Conservation (phyloP, 768 basidiomycete species). For the Lepiota brunneoincarnata region DNA sequence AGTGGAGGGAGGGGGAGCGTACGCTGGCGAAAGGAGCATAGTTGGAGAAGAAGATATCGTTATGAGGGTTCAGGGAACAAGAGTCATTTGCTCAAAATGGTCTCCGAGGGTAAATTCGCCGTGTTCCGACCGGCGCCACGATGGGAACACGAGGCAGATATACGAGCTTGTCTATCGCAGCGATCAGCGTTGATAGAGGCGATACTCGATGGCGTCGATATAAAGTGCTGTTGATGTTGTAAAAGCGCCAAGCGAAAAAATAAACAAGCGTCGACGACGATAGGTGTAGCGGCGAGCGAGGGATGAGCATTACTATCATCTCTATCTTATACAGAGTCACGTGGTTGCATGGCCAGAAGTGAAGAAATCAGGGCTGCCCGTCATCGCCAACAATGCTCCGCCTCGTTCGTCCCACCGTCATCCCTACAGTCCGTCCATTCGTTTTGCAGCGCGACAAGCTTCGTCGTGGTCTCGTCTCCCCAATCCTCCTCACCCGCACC, state of each 20-base stretch:
- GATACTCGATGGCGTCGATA: no score
- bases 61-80: conserved; percentile 22
- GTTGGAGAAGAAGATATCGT: conserved; percentile 22
- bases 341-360: neutral
- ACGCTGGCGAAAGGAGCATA: conserved; percentile 87
- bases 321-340: conserved; percentile 21
- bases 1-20: conserved; percentile 30
- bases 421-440: conserved; percentile 11
- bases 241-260: neutral
- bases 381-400: conserved; percentile 20
- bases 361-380: neutral
- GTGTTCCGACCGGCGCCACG: conserved; percentile 29
- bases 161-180: conserved; percentile 13
- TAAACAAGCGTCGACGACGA: neutral
- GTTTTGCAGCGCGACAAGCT: conserved; percentile 9
- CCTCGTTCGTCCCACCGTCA: conserved; percentile 19
- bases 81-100: conserved; percentile 28
- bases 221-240: neutral
- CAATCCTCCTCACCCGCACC: conserved; percentile 52
- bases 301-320: neutral
- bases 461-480: conserved; percentile 39
- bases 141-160: conserved; percentile 59
- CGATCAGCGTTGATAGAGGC: conserved; percentile 18
- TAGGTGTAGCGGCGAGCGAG: neutral
- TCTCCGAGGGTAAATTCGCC: conserved; percentile 16